Base-by-base conservation (phyloP, 305 asterid species). In the Fraxinus velutina region DNA sequence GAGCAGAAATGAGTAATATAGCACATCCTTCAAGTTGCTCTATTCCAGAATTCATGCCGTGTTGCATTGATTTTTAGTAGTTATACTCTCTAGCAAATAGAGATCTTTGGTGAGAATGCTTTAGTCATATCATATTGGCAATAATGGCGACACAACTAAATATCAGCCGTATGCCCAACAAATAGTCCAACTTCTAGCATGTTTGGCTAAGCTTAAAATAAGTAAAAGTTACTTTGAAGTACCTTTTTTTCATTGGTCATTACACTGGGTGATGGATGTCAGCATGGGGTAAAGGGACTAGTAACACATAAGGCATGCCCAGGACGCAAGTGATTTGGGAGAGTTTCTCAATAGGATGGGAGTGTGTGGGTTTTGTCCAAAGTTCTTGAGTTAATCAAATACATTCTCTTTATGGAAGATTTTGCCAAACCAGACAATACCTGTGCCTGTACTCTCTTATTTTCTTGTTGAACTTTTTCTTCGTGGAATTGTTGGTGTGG, bases 11-110 rank as follows among this genome's bases (percentile, higher is more conserved):
- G 33, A 62, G 33, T 62, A 62, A 22, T 62, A 22, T 62, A 21
- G 71, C 71, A 62, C 32, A 62, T 62, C 71, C 71, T 62, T 62
- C 32, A 22, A 62, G 71, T 62, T 62, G n/a, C 71, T 62, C 71
- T 62, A 8, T 62, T 22, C 71, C 71, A 62, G 33, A 62, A 21
- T 62, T 62, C 71, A 62, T 24, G 19, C 19, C 21, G 33, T 66
- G 34, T 24, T 5, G 17, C 19, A 24, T 27, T 66, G 73, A 3
- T 27, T 66, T 66, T 27, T 29, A 27, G 37, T 66, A 27, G 37
- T 24, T 66, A 66, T 12, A 27, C 73, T 27, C n/a, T 9, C 71
- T 8, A 60, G 71, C 71, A 60, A 60, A 60, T 22, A 60, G 68
- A 57, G 27, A 57, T 57, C 4, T 57, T 19, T 7, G 71, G 71